phyloP scores from a whole-genome alignment of 805 yeast species.

The Wickerhamiella kazuoi region DNA sequence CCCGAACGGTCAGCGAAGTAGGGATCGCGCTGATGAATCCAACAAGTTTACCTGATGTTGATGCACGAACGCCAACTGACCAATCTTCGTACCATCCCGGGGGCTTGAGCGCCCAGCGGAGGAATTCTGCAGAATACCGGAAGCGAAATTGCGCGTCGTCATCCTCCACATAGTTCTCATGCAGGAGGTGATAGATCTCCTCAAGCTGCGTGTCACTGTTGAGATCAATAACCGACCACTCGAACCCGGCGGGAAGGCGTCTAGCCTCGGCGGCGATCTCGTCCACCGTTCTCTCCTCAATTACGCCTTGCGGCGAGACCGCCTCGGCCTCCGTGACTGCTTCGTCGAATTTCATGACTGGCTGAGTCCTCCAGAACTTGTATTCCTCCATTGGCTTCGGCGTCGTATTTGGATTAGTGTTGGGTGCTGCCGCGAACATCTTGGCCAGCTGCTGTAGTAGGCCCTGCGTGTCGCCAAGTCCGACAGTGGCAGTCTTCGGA shows the following conservation, averaged over 20 bases:
- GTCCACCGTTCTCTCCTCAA: constrained; percentile 53
- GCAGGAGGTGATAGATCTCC: constrained; percentile 63
- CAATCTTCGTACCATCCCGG: constrained; percentile 86
- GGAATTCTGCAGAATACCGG: constrained; percentile 65
- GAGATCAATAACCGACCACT: constrained; percentile 71
- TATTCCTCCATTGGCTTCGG: constrained; percentile 58
- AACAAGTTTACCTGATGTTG: constrained; percentile 54
- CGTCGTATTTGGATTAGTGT: neutral
- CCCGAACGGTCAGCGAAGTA: constrained; percentile 42
- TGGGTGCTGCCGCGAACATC: neutral
- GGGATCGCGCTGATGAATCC: constrained; percentile 92
- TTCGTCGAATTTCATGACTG: constrained; percentile 68
- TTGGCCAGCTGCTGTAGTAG: constrained; percentile 1
- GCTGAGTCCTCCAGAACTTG: constrained; percentile 97
- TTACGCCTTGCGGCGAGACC: constrained; percentile 50
- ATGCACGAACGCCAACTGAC: constrained; percentile 87
- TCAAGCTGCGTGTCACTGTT: constrained; percentile 37
- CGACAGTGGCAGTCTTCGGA: neutral
- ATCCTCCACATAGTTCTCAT: constrained; percentile 90
- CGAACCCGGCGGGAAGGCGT: constrained; percentile 60
- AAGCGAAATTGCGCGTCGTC: constrained; percentile 82
- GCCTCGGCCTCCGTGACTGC: constrained; percentile 28
- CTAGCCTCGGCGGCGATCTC: constrained; percentile 58
- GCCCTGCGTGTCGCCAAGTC: neutral
- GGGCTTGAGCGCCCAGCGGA: constrained; percentile 83